Evolutionary conservation across 768 basidiomycete species (phyloP), one percentile per base, ranked within the genome.

Genomic region (Paxillus involutus): DNA sequence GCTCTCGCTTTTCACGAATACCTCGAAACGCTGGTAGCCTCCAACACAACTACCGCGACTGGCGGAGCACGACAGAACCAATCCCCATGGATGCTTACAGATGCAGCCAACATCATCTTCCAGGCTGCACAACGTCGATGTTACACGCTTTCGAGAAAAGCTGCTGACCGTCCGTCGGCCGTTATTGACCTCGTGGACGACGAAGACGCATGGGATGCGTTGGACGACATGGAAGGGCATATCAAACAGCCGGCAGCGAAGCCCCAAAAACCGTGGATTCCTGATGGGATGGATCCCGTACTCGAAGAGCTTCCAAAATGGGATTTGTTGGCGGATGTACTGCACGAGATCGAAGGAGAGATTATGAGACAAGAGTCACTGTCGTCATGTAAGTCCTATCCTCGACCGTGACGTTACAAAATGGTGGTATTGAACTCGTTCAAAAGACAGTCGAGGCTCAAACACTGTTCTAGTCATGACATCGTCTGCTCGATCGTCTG

Each of bases 271-370:
- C 44, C 68, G 21, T 91, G 92, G 87, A 65, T 93, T 19, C 90
- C 94, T 0, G 76, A 81, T 10, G 86, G 84, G 1, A 84, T 95
- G 69, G 84, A 92, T 43, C 91, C 93, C 0, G 83, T 94, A 0
- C 76, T 98, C 21, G 97, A 98, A 71, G 97, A 98, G 64, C 80
- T 91, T 42, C 95, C 95, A 0, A 99, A 99, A 68, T 98, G 97
- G 96, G 80, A 80, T 52, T 67, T 95, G 8, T 73, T 99, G 12
- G 80, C 86, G 0, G 89, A 93, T n/a, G 80, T 95, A 0, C 68
- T 99, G 42, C 79, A 91, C 47, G 97, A 99, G 72, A 88, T 94
- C 3, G 97, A 98, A 69, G 85, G 85, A 55, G 91, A 94, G 59
- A 86, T 90, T 30, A 75, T 89, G 53, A 76, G 84, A 41, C 80